Evolutionary conservation across 441 rosid species (phyloP), one percentile per base, ranked within the genome.

Genomic region (Aquilaria agallochum): DNA sequence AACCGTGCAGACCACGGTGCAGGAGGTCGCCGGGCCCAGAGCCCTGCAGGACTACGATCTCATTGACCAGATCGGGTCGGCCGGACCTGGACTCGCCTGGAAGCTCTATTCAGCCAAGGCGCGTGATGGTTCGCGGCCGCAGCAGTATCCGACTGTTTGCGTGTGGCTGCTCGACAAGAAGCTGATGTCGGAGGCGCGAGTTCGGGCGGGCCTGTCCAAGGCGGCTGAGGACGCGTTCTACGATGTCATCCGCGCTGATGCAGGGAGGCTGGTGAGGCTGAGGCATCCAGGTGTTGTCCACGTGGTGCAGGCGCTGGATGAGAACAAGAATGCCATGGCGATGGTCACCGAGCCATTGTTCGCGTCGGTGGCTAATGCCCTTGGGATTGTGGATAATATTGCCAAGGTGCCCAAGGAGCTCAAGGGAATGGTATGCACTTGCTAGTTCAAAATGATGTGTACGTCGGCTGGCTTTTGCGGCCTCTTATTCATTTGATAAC

Each of bases 201-300:
- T 68, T 27, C 81, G 91, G 42, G 83, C 78, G 6, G 98, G 96
- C 9, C 69, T 88, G 55, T 81, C 98, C 48, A 90, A 83, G 84
- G 75, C 84, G 2, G 87, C 82, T 0, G 97, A 93, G 74, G 98
- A 93, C 31, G 63, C 95, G 44, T 90, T 90, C 63, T 63, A 90
- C 58, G 97, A 90, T 72, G 66, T 90, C 50, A 70, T 90, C 53
- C 81, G 97, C 2, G 86, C 96, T 45, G 98, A 93, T 64, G 95
- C 95, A 0, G 85, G 81, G 36, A 77, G 82, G 75, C 51, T 94
- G 32, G 95, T 94, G 59, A 74, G 98, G 74, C 72, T 94, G 62
- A 70, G 98, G 80, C 98, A 94, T 53, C 96, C 98, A 0, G 97
- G 98, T n/a, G 93, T 90, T 50, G 90, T 90, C 11, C 98, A 94